Percentiles rank a stretch among this genome's conserved stretches.
Conservation (phyloP, 345 rosid genomes). For the Acer campestre region DNA sequence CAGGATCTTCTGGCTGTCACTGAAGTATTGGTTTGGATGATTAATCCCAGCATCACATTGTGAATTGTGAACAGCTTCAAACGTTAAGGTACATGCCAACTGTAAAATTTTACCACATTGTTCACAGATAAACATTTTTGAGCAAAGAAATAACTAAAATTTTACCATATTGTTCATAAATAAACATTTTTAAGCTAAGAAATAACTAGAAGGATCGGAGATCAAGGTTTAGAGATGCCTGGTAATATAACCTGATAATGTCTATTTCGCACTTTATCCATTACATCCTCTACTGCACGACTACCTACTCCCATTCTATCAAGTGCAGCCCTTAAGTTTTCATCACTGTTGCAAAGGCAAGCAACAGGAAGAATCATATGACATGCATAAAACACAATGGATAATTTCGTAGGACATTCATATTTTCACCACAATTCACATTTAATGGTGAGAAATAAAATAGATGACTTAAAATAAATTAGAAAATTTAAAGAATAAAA, state of each 20-base stretch:
- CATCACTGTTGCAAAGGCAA: conserved; percentile 53
- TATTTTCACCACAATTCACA: not conserved
- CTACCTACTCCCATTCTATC: conserved; percentile 72
- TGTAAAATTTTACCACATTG: conserved; percentile 33
- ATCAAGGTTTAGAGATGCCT: conserved; percentile 4
- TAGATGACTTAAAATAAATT: not conserved
- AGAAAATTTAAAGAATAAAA: not conserved
- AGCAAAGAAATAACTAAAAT: not conserved
- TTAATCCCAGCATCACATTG: conserved; percentile 82
- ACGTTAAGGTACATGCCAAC: conserved; percentile 92
- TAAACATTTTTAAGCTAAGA: not conserved
- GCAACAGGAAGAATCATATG: not conserved
- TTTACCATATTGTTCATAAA: conserved; percentile 13
- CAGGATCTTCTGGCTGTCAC: conserved; percentile 74
- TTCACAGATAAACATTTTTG: conserved; percentile 1
- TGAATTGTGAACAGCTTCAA: conserved; percentile 75
- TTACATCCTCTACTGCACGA: conserved; percentile 66
- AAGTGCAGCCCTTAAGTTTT: conserved; percentile 85
- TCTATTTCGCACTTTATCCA: conserved; percentile 77
- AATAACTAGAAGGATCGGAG: not conserved
- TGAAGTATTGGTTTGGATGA: conserved; percentile 91
- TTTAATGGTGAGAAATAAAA: not conserved
- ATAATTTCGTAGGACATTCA: not conserved
- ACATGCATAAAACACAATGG: not conserved
- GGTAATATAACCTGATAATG: conserved; percentile 73